Evolutionary conservation across 257 asterid species (phyloP).

Genomic region (Ocimum tenuiflorum): DNA sequence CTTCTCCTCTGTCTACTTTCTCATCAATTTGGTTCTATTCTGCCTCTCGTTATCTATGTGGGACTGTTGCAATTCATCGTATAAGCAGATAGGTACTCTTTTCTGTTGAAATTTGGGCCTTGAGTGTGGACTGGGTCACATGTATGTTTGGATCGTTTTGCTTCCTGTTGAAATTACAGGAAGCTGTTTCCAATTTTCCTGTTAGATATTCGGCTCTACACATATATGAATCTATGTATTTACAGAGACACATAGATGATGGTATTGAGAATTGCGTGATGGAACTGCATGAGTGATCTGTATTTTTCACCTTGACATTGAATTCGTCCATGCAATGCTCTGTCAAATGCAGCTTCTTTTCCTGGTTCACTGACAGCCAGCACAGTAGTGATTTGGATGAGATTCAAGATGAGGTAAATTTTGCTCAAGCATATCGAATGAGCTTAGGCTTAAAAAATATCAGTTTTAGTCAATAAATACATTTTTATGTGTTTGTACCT

Average conservation of each 20-base stretch:
- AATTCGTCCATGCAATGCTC: constrained; percentile 16
- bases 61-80: not conserved
- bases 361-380: constrained; percentile 63
- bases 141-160: not conserved
- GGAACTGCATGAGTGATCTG: constrained; percentile 4
- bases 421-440: not conserved
- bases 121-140: not conserved
- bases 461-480: not conserved
- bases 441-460: not conserved
- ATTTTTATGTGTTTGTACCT: not conserved
- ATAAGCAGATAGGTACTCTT: no score
- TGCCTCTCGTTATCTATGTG: not conserved
- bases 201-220: not conserved
- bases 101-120: not conserved
- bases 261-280: not conserved
- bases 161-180: not conserved
- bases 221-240: no score
- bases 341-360: constrained; percentile 70
- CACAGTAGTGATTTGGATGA: constrained; percentile 60
- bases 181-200: not conserved
- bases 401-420: constrained; percentile 75
- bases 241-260: no score
- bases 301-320: not conserved
- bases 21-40: no score
- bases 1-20: not conserved